Evolutionary conservation across 139 green algal species (phyloP).

Genomic region (Chlorella ohadii): DNA sequence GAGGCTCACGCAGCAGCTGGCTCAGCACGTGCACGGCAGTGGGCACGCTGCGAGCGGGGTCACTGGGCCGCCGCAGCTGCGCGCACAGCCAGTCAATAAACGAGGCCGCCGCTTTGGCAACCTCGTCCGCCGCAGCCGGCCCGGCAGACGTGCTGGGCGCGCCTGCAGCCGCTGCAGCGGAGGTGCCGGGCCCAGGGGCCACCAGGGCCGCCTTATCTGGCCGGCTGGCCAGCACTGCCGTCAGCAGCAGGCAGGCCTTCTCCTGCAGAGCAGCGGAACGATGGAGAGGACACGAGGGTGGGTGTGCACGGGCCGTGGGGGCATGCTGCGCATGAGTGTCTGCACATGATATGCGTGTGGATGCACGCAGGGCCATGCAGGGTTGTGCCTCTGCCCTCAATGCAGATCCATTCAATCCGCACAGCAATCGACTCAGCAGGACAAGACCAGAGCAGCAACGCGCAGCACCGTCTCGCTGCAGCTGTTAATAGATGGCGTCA

Average conservation of each 20-base stretch:
- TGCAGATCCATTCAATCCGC: too few species aligned
- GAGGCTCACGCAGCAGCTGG: conserved; percentile 80
- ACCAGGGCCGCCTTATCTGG: conserved; percentile 58
- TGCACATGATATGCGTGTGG: too few species aligned
- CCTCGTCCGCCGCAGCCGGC: not conserved
- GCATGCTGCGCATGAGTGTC: too few species aligned
- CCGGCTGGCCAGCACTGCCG: conserved; percentile 66
- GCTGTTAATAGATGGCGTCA: too few species aligned
- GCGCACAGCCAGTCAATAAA: conserved; percentile 90
- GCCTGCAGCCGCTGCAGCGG: conserved; percentile 21
- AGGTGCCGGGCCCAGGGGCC: not conserved
- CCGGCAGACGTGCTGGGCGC: not conserved
- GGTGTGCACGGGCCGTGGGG: too few species aligned
- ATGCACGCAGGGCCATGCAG: too few species aligned
- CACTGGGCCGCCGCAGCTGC: conserved; percentile 84
- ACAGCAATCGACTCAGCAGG: too few species aligned
- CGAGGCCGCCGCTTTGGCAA: conserved; percentile 38
- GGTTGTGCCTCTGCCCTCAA: too few species aligned
- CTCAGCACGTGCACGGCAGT: conserved; percentile 71
- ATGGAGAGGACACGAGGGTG: too few species aligned
- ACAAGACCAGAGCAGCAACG: too few species aligned
- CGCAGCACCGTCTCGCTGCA: too few species aligned
- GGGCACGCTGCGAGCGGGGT: conserved; percentile 64
- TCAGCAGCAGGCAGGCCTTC: conserved; percentile 81
- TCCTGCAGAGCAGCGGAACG: conserved; percentile 39